Base-by-base conservation (phyloP, 345 rosid genomes). In the Schrenkiella parvula region DNA sequence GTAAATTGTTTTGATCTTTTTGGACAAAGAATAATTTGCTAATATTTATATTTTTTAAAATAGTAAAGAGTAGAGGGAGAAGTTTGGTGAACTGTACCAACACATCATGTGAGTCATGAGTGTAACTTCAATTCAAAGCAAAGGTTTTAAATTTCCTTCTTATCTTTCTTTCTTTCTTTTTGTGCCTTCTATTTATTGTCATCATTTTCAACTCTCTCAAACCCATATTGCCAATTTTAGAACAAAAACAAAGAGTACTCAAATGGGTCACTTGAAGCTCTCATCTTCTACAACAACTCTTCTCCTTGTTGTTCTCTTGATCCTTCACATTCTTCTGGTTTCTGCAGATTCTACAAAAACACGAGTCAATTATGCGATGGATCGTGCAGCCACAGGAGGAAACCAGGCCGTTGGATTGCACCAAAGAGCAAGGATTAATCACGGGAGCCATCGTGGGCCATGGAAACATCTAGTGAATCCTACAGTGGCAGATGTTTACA, bases 81-180 rank as follows among this genome's bases (percentile, higher is more conserved):
- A 48, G 73, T 66, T 66, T 66, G 67, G 72, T 66, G 68, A 74
- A 41, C 68, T 50, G 18, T 12, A 59, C 15, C 61, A 75, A 68
- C 42, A 68, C 64, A n/a, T 75, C 74, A 75, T 75, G 79, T 53
- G 79, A 61, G 41, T 35, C 74, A 68, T 68, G 79, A 75, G 79
- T 42, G 74, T 68, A 17, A 68, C 79, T 68, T 75, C 79, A 61
- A 75, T 75, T 10, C 69, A 68, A 75, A 68, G 79, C 74, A 61
- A 68, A 68, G 69, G 19, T 35, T 61, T 51, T 52, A 8, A 10
- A 10, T 68, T 41, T 42, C 42, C 38, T 38, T 74, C 68, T 74
- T 59, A 58, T 42, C 71, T 51, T 17, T 23, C 50, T 41, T 41
- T 18, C 44, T 55, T 55, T 31, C 41, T 38, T 13, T 38, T 50